Base-by-base conservation (phyloP, 2,329 filamentous ascomycete genomes). In the Trichoderma koningiopsis region DNA sequence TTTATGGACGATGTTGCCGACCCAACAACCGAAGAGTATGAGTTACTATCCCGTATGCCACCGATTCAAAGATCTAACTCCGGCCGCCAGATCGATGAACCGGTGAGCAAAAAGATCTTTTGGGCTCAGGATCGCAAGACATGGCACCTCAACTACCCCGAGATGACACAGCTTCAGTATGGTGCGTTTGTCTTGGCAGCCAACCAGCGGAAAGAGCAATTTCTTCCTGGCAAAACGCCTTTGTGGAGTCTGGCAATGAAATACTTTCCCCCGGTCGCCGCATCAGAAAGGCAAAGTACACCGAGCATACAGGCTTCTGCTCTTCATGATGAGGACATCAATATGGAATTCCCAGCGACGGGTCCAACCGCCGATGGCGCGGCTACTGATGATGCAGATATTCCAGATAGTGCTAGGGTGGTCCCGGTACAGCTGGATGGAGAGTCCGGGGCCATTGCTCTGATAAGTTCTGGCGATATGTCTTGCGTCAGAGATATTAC, bases 401-500 rank as follows among this genome's bases (percentile, higher is more conserved):
- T 78, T 14, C 76, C 77, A 0, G 79, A 81, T 13, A 76, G 77
- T 1, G 78, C 79, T 43, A 77, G 80, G 7, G 74, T 80, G 14
- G 76, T 82, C 27, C 79, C 81, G 6, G 68, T 81, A 11, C 76
- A 76, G 49, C 71, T 75, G 3, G 75, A 78, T 24, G 74, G 75
- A 11, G 72, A 72, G 0, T 75, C 81, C 5, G 79, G 79, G 13
- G 79, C 83, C 3, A 83, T 93, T 2, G 93, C 91, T 8, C 87
- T 88, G 67, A 81, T 97, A 16, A 86, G 87, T 16, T 90, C 90
- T 0, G 85, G 89, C 0, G 75, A 85, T 0, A 88, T 88, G 16
- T 97, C 94, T 0, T 85, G 88, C 70, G 83, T 92, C 7, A 81
- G 85, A 1, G 85, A 85, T 27, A 85, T 92, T 29, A 87, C 85